Base-by-base conservation (phyloP, 306 rosid species). In the Luffa acutangula region DNA sequence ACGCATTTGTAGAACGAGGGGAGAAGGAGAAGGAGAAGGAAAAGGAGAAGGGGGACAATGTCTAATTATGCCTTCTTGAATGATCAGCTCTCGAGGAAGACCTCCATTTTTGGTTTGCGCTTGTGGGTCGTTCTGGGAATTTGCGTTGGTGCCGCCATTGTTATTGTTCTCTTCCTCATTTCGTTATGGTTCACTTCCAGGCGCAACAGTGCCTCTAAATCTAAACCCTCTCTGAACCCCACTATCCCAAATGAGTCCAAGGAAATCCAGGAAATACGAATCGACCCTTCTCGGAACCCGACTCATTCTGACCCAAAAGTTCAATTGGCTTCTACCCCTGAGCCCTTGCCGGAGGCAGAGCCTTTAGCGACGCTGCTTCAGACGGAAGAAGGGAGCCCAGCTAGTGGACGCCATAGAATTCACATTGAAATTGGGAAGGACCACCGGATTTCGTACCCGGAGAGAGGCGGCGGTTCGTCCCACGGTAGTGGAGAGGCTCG, bases 41-140 rank as follows among this genome's bases (percentile, higher is more conserved):
- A 74, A 31, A 75, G 48, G 54, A 56, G 9, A 45, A 25, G 6
- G 53, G 36, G 20, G 6, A 72, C 67, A 76, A 89, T 89, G 93
- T 80, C 93, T 5, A 77, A 77, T 33, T 89, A 85, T 76, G 64
- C 85, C 6, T 89, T 87, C 34, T 74, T 89, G 66, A 89, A 89
- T 83, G 88, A 89, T 62, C 88, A 84, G 88, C 93, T 89, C 51
- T 87, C 93, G 6, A 84, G 79, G 77, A 74, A 80, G 20, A 89
- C 90, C 84, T 87, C 89, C 43, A 85, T 89, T 54, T 87, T 89
- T 42, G 90, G 93, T 39, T 79, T 89, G 14, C 86, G 83, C 6
- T 83, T 89, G 76, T 87, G 93, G 93, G 90, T 89, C 2, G 89
- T 87, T 45, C 81, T 89, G 66, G 93, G 93, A n/a, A 87, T 89